These are phyloP conservation scores for Sclerospora graminicola DNA, from an alignment of 352 stramenopile species.

Conservation along the genomic window DNA sequence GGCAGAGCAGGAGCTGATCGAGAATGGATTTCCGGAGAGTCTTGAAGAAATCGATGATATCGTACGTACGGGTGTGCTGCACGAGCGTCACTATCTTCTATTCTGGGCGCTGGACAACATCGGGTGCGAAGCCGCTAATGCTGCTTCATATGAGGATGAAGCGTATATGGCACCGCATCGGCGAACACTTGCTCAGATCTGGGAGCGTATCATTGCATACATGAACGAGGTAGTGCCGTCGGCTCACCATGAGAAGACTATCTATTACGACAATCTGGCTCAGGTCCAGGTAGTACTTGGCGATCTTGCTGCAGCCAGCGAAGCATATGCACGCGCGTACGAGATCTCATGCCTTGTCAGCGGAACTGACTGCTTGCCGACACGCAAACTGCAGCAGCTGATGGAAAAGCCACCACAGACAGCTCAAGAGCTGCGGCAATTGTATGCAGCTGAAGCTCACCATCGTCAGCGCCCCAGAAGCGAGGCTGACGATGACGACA, in stretches of 20 bases:
- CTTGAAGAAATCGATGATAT: conserved; percentile 46
- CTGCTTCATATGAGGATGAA: conserved; percentile 26
- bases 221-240: conserved; percentile 66
- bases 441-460: conserved; percentile 42
- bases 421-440: conserved; percentile 41
- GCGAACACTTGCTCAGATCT: conserved; percentile 36
- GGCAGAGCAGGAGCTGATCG: conserved; percentile 40
- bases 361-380: conserved; percentile 45
- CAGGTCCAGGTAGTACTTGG: conserved; percentile 60
- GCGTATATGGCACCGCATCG: conserved; percentile 15
- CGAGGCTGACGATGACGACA: conserved; percentile 24
- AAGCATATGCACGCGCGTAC: conserved; percentile 45
- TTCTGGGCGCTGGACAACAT: conserved; percentile 72
- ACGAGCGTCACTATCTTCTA: conserved; percentile 59
- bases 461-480: conserved; percentile 19
- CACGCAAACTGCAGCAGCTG: conserved; percentile 45
- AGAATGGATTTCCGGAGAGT: conserved; percentile 50
- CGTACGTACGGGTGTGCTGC: conserved; percentile 35
- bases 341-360: conserved; percentile 55
- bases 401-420: conserved; percentile 55
- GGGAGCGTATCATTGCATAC: conserved; percentile 49
- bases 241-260: conserved; percentile 70
- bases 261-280: conserved; percentile 80
- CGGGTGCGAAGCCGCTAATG: conserved; percentile 40
- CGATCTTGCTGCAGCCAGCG: conserved; percentile 33